phyloP scores from a whole-genome alignment of 768 basidiomycete genomes.

The Kwoniella pini region DNA sequence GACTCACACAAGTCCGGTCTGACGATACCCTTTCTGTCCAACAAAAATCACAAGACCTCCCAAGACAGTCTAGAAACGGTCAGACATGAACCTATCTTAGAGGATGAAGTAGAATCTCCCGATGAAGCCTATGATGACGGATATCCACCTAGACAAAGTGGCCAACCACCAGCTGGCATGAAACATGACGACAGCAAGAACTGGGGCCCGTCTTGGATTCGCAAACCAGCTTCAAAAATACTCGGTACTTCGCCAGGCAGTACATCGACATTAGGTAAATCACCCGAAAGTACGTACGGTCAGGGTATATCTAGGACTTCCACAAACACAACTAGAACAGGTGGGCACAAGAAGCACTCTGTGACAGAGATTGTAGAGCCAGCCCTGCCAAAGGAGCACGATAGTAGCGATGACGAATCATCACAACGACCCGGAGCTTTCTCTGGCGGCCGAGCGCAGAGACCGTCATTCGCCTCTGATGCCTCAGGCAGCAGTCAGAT shows the following conservation, averaged over 20 bases:
- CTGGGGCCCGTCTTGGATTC: constrained; percentile 43
- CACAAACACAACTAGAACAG: background rate
- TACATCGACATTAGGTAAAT: constrained; percentile 12
- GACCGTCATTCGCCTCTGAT: constrained; percentile 26
- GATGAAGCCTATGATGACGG: constrained; percentile 27
- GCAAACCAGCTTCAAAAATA: constrained; percentile 39
- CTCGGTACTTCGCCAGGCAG: constrained; percentile 34
- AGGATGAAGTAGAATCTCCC: background rate
- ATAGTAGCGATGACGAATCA: constrained; percentile 23
- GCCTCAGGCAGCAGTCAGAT: constrained; percentile 25
- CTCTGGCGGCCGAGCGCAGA: background rate
- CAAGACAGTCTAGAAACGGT: constrained; percentile 35
- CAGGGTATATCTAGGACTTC: constrained; percentile 1
- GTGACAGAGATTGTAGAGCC: constrained; percentile 47
- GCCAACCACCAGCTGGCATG: constrained; percentile 27
- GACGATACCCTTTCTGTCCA: constrained; percentile 14
- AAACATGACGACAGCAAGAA: constrained; percentile 19
- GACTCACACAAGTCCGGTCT: constrained; percentile 6
- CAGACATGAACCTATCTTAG: constrained; percentile 2
- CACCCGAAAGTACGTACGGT: background rate
- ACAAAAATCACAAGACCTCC: constrained; percentile 9
- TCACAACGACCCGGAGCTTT: constrained; percentile 5
- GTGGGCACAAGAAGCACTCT: constrained; percentile 5
- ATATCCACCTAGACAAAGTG: constrained; percentile 44
- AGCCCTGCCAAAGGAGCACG: constrained; percentile 5